Evolutionary conservation across 768 basidiomycete species (phyloP).

Genomic region (Stropharia rugosoannulata): DNA sequence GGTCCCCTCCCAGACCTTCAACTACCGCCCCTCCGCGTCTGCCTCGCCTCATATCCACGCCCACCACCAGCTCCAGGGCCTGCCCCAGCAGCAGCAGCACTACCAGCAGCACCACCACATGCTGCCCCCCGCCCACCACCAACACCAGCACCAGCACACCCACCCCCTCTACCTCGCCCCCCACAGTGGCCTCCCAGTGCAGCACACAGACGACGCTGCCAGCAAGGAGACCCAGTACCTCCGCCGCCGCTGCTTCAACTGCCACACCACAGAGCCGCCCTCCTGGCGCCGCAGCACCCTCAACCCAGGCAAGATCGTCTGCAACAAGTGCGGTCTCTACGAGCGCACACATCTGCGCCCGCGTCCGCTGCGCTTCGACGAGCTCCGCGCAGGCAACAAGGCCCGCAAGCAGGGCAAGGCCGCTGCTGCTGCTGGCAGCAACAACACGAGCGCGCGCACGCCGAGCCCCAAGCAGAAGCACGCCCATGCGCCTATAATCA

Average conservation of each 20-base stretch:
- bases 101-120: background rate
- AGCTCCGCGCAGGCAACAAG: conserved; percentile 85
- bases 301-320: conserved; percentile 90
- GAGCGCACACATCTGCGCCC: conserved; percentile 86
- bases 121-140: too few species aligned
- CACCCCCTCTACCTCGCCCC: conserved; percentile 36
- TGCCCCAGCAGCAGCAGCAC: conserved; percentile 10
- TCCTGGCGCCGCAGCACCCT: conserved; percentile 87
- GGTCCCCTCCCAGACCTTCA: conserved; percentile 59
- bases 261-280: conserved; percentile 89
- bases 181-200: conserved; percentile 62
- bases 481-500: conserved; percentile 34
- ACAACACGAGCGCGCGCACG: conserved; percentile 17
- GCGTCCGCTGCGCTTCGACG: conserved; percentile 83
- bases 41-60: background rate
- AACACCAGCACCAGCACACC: background rate
- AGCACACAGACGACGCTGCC: conserved; percentile 89
- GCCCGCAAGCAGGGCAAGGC: conserved; percentile 57
- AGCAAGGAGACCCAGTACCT: conserved; percentile 91
- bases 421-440: conserved; percentile 17
- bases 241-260: conserved; percentile 86
- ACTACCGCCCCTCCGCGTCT: conserved; percentile 45
- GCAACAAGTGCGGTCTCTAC: conserved; percentile 92
- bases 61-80: background rate
- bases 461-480: conserved; percentile 38